Evolutionary conservation across 139 green algal species (phyloP).

Genomic region (Desmodesmus armatus): DNA sequence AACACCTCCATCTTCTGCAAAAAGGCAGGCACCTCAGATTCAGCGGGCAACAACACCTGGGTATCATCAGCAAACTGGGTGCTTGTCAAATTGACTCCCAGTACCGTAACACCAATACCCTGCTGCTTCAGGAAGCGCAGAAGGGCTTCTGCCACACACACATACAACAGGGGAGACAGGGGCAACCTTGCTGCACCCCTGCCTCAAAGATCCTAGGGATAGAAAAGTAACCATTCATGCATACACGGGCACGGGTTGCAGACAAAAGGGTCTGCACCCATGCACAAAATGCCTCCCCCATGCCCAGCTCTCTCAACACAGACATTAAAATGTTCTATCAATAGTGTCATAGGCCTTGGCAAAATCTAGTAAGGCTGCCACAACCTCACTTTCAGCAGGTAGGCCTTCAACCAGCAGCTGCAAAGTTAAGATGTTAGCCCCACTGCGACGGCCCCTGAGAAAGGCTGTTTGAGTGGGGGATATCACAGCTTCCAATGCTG

Average conservation of each 20-base stretch:
- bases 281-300: slow-evolving; percentile 18
- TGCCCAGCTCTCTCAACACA: slow-evolving; percentile 20
- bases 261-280: slow-evolving; percentile 39
- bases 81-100: background rate
- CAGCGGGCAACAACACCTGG: background rate
- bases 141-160: slow-evolving; percentile 39
- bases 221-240: slow-evolving; percentile 30
- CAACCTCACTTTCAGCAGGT: background rate
- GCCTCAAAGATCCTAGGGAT: background rate
- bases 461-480: slow-evolving; percentile 54
- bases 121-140: slow-evolving; percentile 9
- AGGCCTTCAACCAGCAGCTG: slow-evolving; percentile 44
- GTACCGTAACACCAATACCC: background rate
- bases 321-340: slow-evolving; percentile 36
- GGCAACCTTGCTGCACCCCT: slow-evolving; percentile 49
- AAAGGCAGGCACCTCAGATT: background rate
- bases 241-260: background rate
- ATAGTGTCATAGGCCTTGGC: slow-evolving; percentile 52
- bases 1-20: background rate
- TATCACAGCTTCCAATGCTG: slow-evolving; percentile 1
- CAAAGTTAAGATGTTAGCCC: slow-evolving; percentile 38
- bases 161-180: slow-evolving; percentile 47
- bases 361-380: slow-evolving; percentile 36
- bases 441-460: slow-evolving; percentile 46
- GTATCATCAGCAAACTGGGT: slow-evolving; percentile 32